Conservation (phyloP, 106 monocot species). For the Dendrobium catenatum region DNA sequence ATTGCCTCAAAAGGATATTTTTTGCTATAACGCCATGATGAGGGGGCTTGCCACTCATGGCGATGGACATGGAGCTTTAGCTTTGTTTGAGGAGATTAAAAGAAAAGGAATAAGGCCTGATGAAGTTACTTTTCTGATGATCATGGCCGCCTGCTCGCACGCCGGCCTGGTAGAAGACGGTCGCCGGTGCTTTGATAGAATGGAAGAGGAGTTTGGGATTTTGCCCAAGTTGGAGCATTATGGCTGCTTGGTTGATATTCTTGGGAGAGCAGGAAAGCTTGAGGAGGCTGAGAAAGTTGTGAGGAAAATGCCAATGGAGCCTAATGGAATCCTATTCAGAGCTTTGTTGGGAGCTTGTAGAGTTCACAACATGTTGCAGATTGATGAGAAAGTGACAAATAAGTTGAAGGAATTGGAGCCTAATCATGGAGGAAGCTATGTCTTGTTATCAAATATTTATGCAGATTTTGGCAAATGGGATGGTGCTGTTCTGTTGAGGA, state of each 20-base stretch:
- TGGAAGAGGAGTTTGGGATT: conserved; percentile 17
- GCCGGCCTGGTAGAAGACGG: conserved; percentile 38
- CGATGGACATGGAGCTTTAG: conserved; percentile 13
- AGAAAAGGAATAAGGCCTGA: conserved; percentile 8
- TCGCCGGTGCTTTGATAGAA: conserved; percentile 17
- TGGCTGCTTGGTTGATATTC: conserved; percentile 41
- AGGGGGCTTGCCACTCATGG: conserved; percentile 27
- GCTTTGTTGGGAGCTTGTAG: conserved; percentile 31
- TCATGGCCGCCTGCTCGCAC: conserved; percentile 37
- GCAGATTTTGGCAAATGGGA: conserved; percentile 35
- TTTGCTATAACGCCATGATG: conserved; percentile 41
- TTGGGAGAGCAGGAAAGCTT: conserved; percentile 35
- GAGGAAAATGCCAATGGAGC: conserved; percentile 24
- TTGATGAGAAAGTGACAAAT: conserved; percentile 7
- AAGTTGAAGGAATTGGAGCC: conserved; percentile 31
- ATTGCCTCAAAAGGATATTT: conserved; percentile 18
- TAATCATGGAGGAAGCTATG: conserved; percentile 32
- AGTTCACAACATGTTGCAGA: conserved; percentile 12
- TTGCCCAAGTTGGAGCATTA: conserved; percentile 32
- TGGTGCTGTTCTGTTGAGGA: conserved; percentile 31
- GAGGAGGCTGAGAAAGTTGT: conserved; percentile 32
- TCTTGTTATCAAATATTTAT: conserved; percentile 53
- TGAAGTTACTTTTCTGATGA: conserved; percentile 22
- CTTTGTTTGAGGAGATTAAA: conserved; percentile 19
- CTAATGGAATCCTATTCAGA: conserved; percentile 24